phyloP scores from a whole-genome alignment of 108 stramenopile species.

The Schizochytrium sp. region DNA sequence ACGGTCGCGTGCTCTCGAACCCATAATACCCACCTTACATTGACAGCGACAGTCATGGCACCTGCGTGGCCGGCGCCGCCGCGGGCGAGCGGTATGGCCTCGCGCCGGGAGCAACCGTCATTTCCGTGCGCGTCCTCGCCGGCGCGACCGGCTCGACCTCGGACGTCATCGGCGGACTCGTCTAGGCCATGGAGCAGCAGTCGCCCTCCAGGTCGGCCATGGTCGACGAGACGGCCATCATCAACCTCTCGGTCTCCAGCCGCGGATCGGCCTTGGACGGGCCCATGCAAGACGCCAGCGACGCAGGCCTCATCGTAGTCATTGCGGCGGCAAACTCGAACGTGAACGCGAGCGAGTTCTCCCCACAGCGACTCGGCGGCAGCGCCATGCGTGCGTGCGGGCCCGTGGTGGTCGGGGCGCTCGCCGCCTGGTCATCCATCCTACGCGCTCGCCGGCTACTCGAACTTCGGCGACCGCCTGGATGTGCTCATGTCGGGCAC shows the following conservation, averaged over 20 bases:
- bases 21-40: neutral
- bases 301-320: neutral
- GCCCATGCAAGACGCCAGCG: neutral
- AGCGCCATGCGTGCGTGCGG: neutral
- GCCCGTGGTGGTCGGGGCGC: neutral
- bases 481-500: neutral
- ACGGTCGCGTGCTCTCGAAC: neutral
- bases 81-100: neutral
- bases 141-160: neutral
- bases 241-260: conserved; percentile 10
- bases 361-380: neutral
- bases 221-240: neutral
- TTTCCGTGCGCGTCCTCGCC: neutral
- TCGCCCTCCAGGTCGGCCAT: neutral
- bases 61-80: conserved; percentile 20
- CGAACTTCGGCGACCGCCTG: neutral
- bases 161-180: neutral
- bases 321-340: conserved; percentile 25
- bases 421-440: neutral
- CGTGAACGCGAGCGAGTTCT: neutral
- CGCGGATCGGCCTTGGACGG: neutral
- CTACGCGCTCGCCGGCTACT: neutral
- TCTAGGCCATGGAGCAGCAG: neutral
- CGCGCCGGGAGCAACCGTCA: neutral
- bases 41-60: conserved; percentile 16